These are phyloP conservation scores for Pyrenophora graminea DNA, from an alignment of 2,329 filamentous ascomycete genomes.

Conservation along the genomic window DNA sequence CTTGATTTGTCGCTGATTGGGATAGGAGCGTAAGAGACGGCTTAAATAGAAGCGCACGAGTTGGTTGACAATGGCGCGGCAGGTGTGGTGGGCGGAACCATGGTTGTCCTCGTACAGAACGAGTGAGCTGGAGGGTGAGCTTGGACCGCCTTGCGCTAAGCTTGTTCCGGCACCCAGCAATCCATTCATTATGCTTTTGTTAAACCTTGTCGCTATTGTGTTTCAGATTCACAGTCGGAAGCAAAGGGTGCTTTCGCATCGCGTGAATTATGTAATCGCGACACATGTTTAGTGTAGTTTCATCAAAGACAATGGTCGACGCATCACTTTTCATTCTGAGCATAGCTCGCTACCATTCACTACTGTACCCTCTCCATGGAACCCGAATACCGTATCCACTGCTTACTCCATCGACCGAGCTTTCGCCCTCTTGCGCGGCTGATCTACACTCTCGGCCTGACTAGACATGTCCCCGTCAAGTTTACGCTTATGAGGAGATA, in stretches of 20 bases:
- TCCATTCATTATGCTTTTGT: not conserved
- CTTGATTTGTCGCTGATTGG: not conserved
- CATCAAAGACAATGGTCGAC: too few species aligned
- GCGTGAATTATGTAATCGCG: too few species aligned
- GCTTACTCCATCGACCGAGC: not conserved
- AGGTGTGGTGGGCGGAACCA: conserved; percentile 3
- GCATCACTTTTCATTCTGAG: not conserved
- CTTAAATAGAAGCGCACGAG: not conserved
- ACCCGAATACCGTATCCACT: not conserved
- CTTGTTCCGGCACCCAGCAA: conserved; percentile 1
- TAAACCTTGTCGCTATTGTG: too few species aligned
- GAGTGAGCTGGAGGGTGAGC: conserved; percentile 4
- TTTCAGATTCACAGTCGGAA: too few species aligned
- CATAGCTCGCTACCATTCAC: too few species aligned
- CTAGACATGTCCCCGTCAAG: not conserved
- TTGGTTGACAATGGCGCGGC: not conserved
- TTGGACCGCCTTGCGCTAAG: conserved; percentile 2
- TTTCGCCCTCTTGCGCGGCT: conserved; percentile 1
- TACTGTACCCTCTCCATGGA: not conserved
- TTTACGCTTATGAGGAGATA: not conserved
- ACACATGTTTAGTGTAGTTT: too few species aligned
- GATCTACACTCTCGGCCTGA: not conserved
- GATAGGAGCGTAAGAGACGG: not conserved
- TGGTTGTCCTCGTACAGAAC: not conserved
- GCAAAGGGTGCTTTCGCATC: too few species aligned